A percentile compares a stretch with the other conserved stretches of the same genome.
Evolutionary conservation across 2,329 filamentous ascomycete genomes (phyloP).

Genomic region (Periconia sp.): DNA sequence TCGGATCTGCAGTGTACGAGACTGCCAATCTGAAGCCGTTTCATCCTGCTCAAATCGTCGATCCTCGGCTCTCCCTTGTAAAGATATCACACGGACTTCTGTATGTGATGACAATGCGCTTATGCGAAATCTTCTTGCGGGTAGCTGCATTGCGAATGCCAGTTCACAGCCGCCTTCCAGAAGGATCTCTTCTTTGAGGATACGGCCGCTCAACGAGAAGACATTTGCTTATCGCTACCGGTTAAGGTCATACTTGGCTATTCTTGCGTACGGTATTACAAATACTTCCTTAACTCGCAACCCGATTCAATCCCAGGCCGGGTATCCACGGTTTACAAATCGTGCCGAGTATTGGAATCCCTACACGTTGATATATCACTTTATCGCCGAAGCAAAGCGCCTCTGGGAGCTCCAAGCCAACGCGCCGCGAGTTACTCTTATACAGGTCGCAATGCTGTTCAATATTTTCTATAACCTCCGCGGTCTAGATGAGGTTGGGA

Average conservation of each 20-base stretch:
- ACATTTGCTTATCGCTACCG: slow-evolving; percentile 13
- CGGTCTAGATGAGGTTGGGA: slow-evolving; percentile 6
- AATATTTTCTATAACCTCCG: slow-evolving; percentile 10
- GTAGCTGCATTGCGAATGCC: slow-evolving; percentile 7
- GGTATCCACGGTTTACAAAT: slow-evolving; percentile 3
- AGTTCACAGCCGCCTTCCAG: slow-evolving; percentile 7
- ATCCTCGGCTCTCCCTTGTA: slow-evolving; percentile 21
- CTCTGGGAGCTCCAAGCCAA: slow-evolving; percentile 14
- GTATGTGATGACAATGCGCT: slow-evolving; percentile 21
- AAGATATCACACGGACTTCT: slow-evolving; percentile 23
- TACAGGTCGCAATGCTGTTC: slow-evolving; percentile 11
- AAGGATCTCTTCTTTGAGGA: slow-evolving; percentile 17
- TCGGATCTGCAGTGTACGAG: background rate
- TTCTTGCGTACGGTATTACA: slow-evolving; percentile 7
- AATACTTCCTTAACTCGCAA: too few species aligned
- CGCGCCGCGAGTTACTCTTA: slow-evolving; percentile 8
- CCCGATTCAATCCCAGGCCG: slow-evolving; percentile 3
- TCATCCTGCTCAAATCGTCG: slow-evolving; percentile 23
- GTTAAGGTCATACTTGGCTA: slow-evolving; percentile 13
- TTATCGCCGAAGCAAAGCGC: slow-evolving; percentile 16
- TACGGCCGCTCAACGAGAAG: slow-evolving; percentile 5
- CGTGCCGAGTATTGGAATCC: slow-evolving; percentile 17
- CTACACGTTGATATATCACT: slow-evolving; percentile 11
- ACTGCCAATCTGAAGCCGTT: slow-evolving; percentile 21
- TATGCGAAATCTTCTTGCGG: slow-evolving; percentile 17